These are phyloP conservation scores for Paramecium caudatum DNA, from an alignment of 73 alveolate genomes.

Conservation along the genomic window DNA sequence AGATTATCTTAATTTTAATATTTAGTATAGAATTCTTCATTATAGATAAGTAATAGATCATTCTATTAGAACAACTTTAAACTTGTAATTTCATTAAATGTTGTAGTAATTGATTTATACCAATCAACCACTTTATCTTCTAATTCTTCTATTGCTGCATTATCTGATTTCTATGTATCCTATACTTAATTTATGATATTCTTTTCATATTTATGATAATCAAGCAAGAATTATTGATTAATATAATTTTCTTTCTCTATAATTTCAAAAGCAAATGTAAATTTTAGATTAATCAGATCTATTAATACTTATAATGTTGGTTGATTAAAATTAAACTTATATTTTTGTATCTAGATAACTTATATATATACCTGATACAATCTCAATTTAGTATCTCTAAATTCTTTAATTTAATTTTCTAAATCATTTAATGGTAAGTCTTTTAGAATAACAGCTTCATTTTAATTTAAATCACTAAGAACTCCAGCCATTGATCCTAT, in stretches of 20 bases:
- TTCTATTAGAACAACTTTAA: background rate
- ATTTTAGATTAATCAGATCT: constrained; percentile 13
- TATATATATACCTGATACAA: background rate
- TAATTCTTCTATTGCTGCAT: background rate
- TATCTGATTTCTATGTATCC: background rate
- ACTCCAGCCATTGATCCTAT: constrained; percentile 68
- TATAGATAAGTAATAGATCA: constrained; percentile 4
- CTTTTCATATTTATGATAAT: constrained; percentile 67
- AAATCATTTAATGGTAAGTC: constrained; percentile 24
- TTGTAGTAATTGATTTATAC: constrained; percentile 32
- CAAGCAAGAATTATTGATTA: constrained; percentile 24
- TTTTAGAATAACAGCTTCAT: background rate
- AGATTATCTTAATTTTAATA: background rate
- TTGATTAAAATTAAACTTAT: constrained; percentile 28
- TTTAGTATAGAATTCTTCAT: constrained; percentile 35
- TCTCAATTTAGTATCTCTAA: background rate
- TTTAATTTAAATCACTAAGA: constrained; percentile 3
- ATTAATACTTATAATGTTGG: background rate
- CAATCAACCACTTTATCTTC: constrained; percentile 53
- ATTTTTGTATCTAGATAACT: background rate
- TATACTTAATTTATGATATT: constrained; percentile 18
- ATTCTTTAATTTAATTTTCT: background rate
- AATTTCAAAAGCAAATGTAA: background rate
- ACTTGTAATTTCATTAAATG: constrained; percentile 37
- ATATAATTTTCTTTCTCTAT: constrained; percentile 19